Evolutionary conservation across 2,329 filamentous ascomycete genomes (phyloP).

Genomic region (Clathrospora elynae): DNA sequence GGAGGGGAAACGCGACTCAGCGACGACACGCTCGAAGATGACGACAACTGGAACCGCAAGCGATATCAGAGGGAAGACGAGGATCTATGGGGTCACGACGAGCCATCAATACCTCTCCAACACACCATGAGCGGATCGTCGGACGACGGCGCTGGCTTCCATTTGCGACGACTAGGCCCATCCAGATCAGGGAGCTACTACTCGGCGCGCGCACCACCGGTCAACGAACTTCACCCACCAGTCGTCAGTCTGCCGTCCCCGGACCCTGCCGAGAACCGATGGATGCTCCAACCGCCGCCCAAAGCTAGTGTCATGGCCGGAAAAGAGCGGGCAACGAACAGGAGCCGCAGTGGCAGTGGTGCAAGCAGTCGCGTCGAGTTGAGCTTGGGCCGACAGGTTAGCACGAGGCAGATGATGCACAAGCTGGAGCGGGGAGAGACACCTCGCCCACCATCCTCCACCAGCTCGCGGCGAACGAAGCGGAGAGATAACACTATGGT

Average conservation of each 20-base stretch:
- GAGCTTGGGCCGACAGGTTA: slow-evolving; percentile 48
- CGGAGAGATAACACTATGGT: slow-evolving; percentile 37
- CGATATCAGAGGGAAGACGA: slow-evolving; percentile 89
- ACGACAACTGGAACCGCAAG: slow-evolving; percentile 72
- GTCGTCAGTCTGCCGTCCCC: slow-evolving; percentile 77
- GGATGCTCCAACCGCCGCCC: slow-evolving; percentile 95
- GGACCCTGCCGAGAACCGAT: slow-evolving; percentile 72
- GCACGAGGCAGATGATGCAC: slow-evolving; percentile 45
- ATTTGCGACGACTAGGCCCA: slow-evolving; percentile 31
- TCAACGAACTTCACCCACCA: slow-evolving; percentile 85
- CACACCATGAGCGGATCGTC: slow-evolving; percentile 38
- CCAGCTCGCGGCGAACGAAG: slow-evolving; percentile 35
- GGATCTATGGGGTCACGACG: slow-evolving; percentile 76
- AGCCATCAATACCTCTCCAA: slow-evolving; percentile 44
- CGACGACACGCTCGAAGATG: slow-evolving; percentile 44
- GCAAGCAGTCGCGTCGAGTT: slow-evolving; percentile 49
- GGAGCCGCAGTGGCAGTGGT: slow-evolving; percentile 61
- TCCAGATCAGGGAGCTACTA: slow-evolving; percentile 45
- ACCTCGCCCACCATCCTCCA: slow-evolving; percentile 38
- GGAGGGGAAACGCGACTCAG: slow-evolving; percentile 33
- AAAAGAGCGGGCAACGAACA: slow-evolving; percentile 68
- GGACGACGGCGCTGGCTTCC: slow-evolving; percentile 32
- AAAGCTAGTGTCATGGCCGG: slow-evolving; percentile 89
- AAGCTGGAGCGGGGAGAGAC: slow-evolving; percentile 45
- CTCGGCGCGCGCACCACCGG: slow-evolving; percentile 64